phyloP scores from a whole-genome alignment of 176 grass and related monocot species.

The Raddia guianensis region DNA sequence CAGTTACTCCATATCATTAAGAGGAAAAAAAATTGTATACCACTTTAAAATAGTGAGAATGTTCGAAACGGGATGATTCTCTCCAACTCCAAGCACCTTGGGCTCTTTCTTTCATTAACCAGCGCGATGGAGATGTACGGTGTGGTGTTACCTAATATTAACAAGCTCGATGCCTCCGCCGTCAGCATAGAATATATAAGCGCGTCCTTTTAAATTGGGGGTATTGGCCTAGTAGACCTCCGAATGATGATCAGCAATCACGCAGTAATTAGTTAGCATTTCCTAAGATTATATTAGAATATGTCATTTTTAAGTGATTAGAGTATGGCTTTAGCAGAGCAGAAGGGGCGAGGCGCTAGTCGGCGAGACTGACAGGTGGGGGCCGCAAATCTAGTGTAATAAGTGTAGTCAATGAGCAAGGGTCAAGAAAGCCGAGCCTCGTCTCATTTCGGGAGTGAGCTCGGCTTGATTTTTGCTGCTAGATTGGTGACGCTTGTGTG shows the following conservation, averaged over 20 bases:
- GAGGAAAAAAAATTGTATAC: no score
- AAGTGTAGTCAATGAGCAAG: background rate
- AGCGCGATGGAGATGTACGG: background rate
- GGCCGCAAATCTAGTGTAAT: background rate
- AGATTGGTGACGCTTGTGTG: background rate
- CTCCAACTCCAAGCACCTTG: slow-evolving; percentile 26
- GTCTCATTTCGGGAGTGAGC: background rate
- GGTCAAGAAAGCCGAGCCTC: slow-evolving; percentile 22
- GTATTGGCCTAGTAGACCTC: background rate
- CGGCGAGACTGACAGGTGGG: background rate
- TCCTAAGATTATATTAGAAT: no score
- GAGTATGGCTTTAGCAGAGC: background rate
- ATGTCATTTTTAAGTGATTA: background rate
- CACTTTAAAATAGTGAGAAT: background rate
- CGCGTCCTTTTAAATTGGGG: background rate
- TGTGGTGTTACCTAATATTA: background rate
- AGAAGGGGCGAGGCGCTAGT: background rate
- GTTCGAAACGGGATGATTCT: background rate
- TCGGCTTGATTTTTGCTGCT: background rate
- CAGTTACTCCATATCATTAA: no score
- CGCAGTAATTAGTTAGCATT: background rate
- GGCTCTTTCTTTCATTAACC: background rate
- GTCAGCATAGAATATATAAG: slow-evolving; percentile 8
- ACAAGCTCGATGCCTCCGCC: slow-evolving; percentile 11
- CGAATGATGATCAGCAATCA: background rate